phyloP scores from a whole-genome alignment of 345 rosid species.

The Rhodamnia rubescens region DNA sequence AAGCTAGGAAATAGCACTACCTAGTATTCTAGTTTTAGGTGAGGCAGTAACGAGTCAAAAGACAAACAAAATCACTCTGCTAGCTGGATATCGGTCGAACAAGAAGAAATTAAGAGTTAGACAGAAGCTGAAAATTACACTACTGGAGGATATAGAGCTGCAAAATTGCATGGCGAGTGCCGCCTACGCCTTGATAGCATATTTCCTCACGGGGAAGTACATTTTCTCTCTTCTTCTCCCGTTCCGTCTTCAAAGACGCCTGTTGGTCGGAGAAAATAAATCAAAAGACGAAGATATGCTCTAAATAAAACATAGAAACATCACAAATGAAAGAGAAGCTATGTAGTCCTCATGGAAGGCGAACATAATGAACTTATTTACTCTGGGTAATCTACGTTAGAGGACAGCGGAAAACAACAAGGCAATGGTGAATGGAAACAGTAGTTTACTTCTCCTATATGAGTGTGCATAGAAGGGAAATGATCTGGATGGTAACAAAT shows the following conservation, averaged over 20 bases:
- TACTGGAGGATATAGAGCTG: background rate
- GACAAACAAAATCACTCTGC: background rate
- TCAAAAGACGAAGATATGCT: background rate
- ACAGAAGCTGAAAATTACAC: background rate
- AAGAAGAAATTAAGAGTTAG: conserved; percentile 4
- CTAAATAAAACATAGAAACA: background rate
- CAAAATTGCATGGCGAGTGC: background rate
- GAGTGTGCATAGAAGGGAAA: background rate
- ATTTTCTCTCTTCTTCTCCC: conserved; percentile 84
- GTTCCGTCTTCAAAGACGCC: conserved; percentile 66
- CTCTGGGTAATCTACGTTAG: background rate
- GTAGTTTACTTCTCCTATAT: background rate
- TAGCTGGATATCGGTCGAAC: background rate
- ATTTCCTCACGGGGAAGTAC: conserved; percentile 81
- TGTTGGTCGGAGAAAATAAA: conserved; percentile 1
- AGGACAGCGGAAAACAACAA: background rate
- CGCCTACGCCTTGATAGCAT: conserved; percentile 75
- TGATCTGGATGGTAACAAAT: background rate
- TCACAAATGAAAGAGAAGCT: background rate
- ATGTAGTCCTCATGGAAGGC: background rate
- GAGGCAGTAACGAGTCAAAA: background rate
- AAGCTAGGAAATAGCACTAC: background rate
- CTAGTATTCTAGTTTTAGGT: background rate
- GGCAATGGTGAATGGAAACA: background rate
- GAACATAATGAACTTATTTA: background rate